These are phyloP conservation scores for Fusarium sp. DNA, from an alignment of 2,329 filamentous ascomycete genomes.

Conservation along the genomic window DNA sequence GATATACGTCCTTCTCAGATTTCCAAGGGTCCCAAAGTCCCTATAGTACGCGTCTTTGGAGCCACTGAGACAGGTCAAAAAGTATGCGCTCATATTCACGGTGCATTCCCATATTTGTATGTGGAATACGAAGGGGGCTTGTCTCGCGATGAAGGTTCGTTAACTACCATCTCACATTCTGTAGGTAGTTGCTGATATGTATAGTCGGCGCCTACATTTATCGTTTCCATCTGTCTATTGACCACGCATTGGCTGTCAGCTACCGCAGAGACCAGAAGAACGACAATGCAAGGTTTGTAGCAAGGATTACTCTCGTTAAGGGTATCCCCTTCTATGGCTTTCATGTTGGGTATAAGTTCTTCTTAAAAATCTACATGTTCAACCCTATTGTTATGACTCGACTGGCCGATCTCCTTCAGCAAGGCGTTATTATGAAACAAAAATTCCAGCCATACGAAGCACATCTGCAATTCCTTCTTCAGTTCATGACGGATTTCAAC, in stretches of 20 bases:
- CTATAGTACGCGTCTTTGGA: slow-evolving; percentile 90
- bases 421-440: slow-evolving; percentile 86
- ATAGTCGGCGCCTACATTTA: slow-evolving; percentile 80
- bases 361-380: slow-evolving; percentile 93
- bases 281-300: slow-evolving; percentile 78
- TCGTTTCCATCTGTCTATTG: slow-evolving; percentile 85
- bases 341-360: slow-evolving; percentile 89
- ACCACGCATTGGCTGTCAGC: slow-evolving; percentile 87
- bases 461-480: slow-evolving; percentile 89
- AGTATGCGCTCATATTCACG: slow-evolving; percentile 94
- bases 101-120: slow-evolving; percentile 95
- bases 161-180: neutral
- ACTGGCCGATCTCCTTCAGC: slow-evolving; percentile 84
- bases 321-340: slow-evolving; percentile 97
- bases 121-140: slow-evolving; percentile 83
- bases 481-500: slow-evolving; percentile 99
- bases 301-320: slow-evolving; percentile 91
- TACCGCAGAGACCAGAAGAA: slow-evolving; percentile 81
- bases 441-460: slow-evolving; percentile 93
- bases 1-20: slow-evolving; percentile 68
- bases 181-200: slow-evolving; percentile 16
- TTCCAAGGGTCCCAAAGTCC: slow-evolving; percentile 76
- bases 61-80: slow-evolving; percentile 95
- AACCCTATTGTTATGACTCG: slow-evolving; percentile 90
- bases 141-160: slow-evolving; percentile 72